Conservation (phyloP, 1,284 basidiomycete species). For the Trichosporon faecale region DNA sequence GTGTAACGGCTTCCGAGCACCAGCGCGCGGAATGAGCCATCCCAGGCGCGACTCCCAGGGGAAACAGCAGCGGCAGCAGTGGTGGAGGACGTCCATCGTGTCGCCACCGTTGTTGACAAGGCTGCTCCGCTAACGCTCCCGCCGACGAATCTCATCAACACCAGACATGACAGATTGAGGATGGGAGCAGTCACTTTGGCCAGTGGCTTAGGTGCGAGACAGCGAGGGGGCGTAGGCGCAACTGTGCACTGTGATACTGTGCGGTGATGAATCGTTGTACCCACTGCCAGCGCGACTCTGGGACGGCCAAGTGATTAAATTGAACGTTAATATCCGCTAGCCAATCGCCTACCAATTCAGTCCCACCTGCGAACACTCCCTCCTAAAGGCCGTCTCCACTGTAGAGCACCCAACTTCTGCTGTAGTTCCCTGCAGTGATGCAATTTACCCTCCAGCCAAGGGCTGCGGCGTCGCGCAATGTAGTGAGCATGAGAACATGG, state of each 20-base stretch:
- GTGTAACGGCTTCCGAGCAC: not conserved
- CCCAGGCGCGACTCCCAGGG: not conserved
- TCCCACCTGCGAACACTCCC: not conserved
- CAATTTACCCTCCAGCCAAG: not conserved
- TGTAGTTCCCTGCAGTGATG: not conserved
- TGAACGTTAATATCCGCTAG: constrained; percentile 1
- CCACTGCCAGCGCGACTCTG: not conserved
- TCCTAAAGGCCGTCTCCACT: not conserved
- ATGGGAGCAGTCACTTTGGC: not conserved
- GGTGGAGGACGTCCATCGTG: not conserved
- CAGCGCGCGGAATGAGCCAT: not conserved
- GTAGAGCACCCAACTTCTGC: not conserved
- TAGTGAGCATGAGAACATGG: not conserved
- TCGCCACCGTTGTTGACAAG: not conserved
- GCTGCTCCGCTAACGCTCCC: not conserved
- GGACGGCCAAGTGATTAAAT: not conserved
- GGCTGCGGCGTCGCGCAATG: not conserved
- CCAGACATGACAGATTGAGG: not conserved
- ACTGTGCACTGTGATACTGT: no score
- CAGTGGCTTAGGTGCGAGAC: not conserved
- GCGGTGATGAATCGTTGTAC: not conserved
- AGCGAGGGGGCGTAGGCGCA: not conserved
- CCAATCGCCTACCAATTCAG: constrained; percentile 8
- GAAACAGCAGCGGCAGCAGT: not conserved
- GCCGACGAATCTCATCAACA: not conserved